Percentiles rank a stretch among this genome's conserved stretches.
phyloP scores from a whole-genome alignment of 2,329 filamentous ascomycete species.

The Fusarium beomiforme region DNA sequence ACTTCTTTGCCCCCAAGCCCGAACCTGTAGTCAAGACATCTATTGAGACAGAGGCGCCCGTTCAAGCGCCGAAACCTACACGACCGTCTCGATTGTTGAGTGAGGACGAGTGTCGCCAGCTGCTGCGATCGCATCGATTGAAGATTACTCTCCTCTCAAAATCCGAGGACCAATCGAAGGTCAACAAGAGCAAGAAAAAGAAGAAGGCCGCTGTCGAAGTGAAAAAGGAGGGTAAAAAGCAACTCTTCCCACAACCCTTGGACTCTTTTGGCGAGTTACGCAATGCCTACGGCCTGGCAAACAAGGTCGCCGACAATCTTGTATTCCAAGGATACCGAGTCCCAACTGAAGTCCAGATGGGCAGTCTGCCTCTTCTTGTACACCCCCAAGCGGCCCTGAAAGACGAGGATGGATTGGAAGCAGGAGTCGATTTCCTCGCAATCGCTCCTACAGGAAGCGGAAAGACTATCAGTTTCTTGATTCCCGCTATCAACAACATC shows the following conservation, averaged over 20 bases:
- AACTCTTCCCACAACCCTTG: slow-evolving; percentile 82
- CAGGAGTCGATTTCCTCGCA: slow-evolving; percentile 78
- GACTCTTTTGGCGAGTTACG: slow-evolving; percentile 79
- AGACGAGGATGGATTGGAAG: slow-evolving; percentile 48
- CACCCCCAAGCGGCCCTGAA: slow-evolving; percentile 61
- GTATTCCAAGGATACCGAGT: slow-evolving; percentile 83
- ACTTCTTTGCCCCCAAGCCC: slow-evolving; percentile 67
- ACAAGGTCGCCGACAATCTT: slow-evolving; percentile 80
- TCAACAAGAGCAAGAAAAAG: slow-evolving; percentile 67
- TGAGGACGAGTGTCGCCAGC: slow-evolving; percentile 76
- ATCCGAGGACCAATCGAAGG: slow-evolving; percentile 52
- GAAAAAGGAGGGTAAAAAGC: slow-evolving; percentile 64
- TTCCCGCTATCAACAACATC: slow-evolving; percentile 84
- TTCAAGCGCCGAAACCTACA: slow-evolving; percentile 44
- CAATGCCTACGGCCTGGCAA: slow-evolving; percentile 76
- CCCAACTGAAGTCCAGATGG: slow-evolving; percentile 95
- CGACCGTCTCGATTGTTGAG: slow-evolving; percentile 57
- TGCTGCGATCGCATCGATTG: slow-evolving; percentile 82
- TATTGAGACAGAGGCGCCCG: slow-evolving; percentile 30
- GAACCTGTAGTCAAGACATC: slow-evolving; percentile 48
- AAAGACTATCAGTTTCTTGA: slow-evolving; percentile 93
- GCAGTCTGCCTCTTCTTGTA: slow-evolving; percentile 81
- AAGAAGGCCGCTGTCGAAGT: slow-evolving; percentile 58
- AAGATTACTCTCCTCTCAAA: slow-evolving; percentile 82
- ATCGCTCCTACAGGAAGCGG: slow-evolving; percentile 96